Percentiles rank a stretch among this genome's conserved stretches.
Conservation (phyloP, 2,329 filamentous ascomycete species). For the Fusarium zealandicum region DNA sequence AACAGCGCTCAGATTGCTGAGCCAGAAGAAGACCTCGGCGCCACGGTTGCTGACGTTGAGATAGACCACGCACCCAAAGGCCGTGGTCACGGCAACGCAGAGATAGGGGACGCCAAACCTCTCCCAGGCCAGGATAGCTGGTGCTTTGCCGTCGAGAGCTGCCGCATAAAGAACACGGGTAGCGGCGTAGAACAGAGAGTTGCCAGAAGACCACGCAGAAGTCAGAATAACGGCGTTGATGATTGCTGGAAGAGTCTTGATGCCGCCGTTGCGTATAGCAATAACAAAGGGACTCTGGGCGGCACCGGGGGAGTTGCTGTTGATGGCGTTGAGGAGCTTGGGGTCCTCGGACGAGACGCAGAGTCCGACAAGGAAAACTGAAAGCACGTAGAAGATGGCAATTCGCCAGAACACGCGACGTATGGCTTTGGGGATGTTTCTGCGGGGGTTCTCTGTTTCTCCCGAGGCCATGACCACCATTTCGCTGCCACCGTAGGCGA, state of each 20-base stretch:
- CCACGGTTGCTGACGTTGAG: conserved; percentile 6
- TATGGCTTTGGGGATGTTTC: conserved; percentile 71
- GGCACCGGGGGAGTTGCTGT: conserved; percentile 54
- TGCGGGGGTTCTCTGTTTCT: conserved; percentile 69
- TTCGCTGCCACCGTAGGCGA: conserved; percentile 69
- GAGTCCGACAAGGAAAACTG: conserved; percentile 66
- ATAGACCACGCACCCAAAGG: conserved; percentile 15
- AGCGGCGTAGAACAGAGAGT: conserved; percentile 70
- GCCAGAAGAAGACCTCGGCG: conserved; percentile 5
- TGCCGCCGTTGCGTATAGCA: conserved; percentile 72
- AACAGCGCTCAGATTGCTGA: conserved; percentile 1
- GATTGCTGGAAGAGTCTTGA: conserved; percentile 67
- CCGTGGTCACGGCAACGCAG: conserved; percentile 9
- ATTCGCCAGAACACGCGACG: conserved; percentile 68
- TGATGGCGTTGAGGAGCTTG: conserved; percentile 63
- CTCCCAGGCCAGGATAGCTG: conserved; percentile 8
- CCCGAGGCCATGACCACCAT: conserved; percentile 69
- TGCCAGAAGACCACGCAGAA: conserved; percentile 68
- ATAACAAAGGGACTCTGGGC: conserved; percentile 66
- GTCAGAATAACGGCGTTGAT: conserved; percentile 75
- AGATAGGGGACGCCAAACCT: conserved; percentile 24
- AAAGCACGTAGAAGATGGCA: conserved; percentile 69
- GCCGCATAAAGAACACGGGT: conserved; percentile 75
- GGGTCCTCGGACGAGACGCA: conserved; percentile 71
- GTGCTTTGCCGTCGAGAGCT: conserved; percentile 69